Percentiles rank a stretch among this genome's conserved stretches.
These are phyloP conservation scores for Glycine soja DNA, from an alignment of 306 rosid species.

Conservation along the genomic window DNA sequence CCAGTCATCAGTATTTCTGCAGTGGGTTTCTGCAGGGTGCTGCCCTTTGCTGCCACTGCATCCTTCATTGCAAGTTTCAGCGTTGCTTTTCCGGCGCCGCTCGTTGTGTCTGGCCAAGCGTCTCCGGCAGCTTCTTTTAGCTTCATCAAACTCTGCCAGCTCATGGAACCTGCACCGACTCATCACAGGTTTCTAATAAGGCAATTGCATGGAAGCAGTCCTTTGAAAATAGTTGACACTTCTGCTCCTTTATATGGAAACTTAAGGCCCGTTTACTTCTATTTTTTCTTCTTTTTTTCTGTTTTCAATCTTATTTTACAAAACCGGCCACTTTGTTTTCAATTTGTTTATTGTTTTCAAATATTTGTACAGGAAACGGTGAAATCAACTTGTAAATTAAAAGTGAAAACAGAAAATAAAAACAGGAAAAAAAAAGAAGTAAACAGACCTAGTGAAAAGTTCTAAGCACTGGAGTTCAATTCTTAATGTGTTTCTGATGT, in stretches of 20 bases:
- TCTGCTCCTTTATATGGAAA: background rate
- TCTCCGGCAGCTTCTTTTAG: slow-evolving; percentile 90
- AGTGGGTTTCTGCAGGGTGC: slow-evolving; percentile 51
- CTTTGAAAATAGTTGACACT: background rate
- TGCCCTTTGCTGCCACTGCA: slow-evolving; percentile 50
- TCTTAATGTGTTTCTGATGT: background rate
- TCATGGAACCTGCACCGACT: slow-evolving; percentile 80
- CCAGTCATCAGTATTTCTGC: slow-evolving; percentile 54
- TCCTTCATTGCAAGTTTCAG: slow-evolving; percentile 61
- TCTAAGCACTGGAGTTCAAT: slow-evolving; percentile 4
- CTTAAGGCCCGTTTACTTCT: too few species aligned
- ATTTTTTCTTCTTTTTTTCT: too few species aligned
- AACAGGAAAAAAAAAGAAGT: too few species aligned
- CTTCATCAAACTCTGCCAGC: slow-evolving; percentile 79
- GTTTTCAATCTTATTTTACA: too few species aligned
- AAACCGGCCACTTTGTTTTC: too few species aligned
- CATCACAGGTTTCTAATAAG: slow-evolving; percentile 33
- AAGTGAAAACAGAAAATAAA: too few species aligned
- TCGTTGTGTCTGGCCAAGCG: slow-evolving; percentile 91
- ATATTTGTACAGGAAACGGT: too few species aligned
- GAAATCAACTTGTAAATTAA: too few species aligned
- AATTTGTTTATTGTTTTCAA: too few species aligned
- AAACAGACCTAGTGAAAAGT: background rate
- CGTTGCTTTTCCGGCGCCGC: slow-evolving; percentile 71
- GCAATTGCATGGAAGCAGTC: slow-evolving; percentile 2